Percentiles rank a stretch among this genome's conserved stretches.
Evolutionary conservation across 2,329 filamentous ascomycete genomes (phyloP).

Genomic region (Chrysosporium keratinophilum): DNA sequence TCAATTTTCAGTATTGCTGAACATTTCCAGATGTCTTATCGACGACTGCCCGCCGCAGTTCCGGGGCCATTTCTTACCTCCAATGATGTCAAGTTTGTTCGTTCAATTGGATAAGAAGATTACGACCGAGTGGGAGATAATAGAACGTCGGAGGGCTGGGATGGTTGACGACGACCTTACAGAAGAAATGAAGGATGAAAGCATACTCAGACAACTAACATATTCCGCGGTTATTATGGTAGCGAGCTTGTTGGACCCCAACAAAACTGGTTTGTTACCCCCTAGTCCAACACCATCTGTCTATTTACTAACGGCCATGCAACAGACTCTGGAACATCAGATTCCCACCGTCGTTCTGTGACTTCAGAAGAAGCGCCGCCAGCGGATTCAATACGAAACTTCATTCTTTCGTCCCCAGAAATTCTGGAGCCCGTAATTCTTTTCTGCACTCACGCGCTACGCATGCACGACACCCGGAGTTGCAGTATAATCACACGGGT

Average conservation of each 20-base stretch:
- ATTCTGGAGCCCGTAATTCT: constrained; percentile 81
- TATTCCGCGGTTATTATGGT: constrained; percentile 89
- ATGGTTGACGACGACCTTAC: constrained; percentile 68
- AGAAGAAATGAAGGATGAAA: constrained; percentile 97
- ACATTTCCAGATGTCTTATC: constrained; percentile 76
- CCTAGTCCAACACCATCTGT: background rate
- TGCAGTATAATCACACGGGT: constrained; percentile 76
- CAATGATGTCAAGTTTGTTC: constrained; percentile 71
- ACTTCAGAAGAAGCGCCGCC: constrained; percentile 19
- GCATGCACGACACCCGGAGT: constrained; percentile 80
- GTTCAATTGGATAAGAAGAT: constrained; percentile 80
- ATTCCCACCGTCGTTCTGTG: background rate
- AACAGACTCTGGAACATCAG: background rate
- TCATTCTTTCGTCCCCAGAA: constrained; percentile 65
- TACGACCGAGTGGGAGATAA: constrained; percentile 70
- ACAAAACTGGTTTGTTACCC: constrained; percentile 46
- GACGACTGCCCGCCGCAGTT: constrained; percentile 79
- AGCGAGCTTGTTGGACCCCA: constrained; percentile 73
- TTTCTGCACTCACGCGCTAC: constrained; percentile 82
- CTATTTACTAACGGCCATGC: background rate
- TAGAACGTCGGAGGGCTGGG: constrained; percentile 49
- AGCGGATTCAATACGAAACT: constrained; percentile 55
- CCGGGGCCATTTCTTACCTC: constrained; percentile 70
- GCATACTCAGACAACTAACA: constrained; percentile 82
- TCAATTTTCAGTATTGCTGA: constrained; percentile 86